phyloP scores from a whole-genome alignment of 164 flowering plant genomes.

The Malania oleifera region DNA sequence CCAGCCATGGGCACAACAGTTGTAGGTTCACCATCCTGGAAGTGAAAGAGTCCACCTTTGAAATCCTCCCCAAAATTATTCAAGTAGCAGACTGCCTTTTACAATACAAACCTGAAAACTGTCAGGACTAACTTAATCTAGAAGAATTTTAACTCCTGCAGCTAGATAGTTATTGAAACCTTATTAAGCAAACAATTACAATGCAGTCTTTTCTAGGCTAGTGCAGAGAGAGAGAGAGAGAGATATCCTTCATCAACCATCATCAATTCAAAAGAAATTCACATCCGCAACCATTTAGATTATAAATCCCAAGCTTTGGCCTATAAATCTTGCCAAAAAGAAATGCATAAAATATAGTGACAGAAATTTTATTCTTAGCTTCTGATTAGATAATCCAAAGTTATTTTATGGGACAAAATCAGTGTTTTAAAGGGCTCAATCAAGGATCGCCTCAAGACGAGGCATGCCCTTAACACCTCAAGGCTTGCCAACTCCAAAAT shows the following conservation, averaged over 20 bases:
- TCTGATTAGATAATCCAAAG: too few species aligned
- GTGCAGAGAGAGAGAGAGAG: too few species aligned
- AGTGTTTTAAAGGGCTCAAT: too few species aligned
- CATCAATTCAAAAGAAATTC: too few species aligned
- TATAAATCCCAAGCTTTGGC: background rate
- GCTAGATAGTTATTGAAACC: background rate
- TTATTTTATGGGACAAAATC: too few species aligned
- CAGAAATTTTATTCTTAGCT: too few species aligned
- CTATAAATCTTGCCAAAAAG: too few species aligned
- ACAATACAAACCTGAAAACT: constrained; percentile 6
- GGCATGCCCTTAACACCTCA: too few species aligned
- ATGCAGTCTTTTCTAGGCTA: background rate
- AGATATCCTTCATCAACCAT: too few species aligned
- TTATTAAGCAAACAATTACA: background rate
- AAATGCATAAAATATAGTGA: too few species aligned
- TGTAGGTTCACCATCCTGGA: constrained; percentile 81
- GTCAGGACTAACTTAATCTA: constrained; percentile 10
- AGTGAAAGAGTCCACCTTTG: constrained; percentile 82
- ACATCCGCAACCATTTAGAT: background rate
- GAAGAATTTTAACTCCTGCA: background rate
- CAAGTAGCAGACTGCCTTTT: constrained; percentile 88
- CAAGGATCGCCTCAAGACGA: too few species aligned
- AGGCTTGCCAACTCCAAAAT: too few species aligned
- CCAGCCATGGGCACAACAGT: constrained; percentile 71
- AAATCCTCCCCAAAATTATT: constrained; percentile 71